Evolutionary conservation across 2,329 filamentous ascomycete species (phyloP).

Genomic region (Aureobasidium leucospermi): DNA sequence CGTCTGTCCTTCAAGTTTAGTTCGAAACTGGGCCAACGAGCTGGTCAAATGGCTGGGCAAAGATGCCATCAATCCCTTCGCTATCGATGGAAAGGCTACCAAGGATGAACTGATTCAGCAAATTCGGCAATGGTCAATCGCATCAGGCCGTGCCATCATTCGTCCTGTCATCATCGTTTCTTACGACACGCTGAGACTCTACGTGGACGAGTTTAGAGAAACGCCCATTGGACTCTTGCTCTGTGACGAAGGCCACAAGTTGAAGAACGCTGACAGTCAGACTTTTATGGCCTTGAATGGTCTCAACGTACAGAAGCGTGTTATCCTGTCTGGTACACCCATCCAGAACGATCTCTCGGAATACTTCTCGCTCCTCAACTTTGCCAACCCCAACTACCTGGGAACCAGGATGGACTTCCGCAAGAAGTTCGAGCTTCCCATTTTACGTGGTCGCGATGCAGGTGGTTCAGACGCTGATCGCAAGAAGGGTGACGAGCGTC

Average conservation of each 20-base stretch:
- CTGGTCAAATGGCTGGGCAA: slow-evolving; percentile 91
- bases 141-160: slow-evolving; percentile 80
- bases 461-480: slow-evolving; percentile 77
- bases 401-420: slow-evolving; percentile 86
- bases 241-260: slow-evolving; percentile 90
- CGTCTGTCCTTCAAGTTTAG: slow-evolving; percentile 90
- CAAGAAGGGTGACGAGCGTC: slow-evolving; percentile 73
- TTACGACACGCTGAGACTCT: slow-evolving; percentile 88
- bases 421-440: slow-evolving; percentile 88
- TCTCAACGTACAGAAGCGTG: slow-evolving; percentile 80
- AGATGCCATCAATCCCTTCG: slow-evolving; percentile 86
- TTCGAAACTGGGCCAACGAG: slow-evolving; percentile 97
- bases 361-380: slow-evolving; percentile 92
- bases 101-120: slow-evolving; percentile 90
- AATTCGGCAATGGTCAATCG: slow-evolving; percentile 88
- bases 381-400: slow-evolving; percentile 88
- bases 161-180: slow-evolving; percentile 95
- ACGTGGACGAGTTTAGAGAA: slow-evolving; percentile 82
- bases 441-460: slow-evolving; percentile 83
- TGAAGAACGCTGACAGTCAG: slow-evolving; percentile 95
- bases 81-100: slow-evolving; percentile 90
- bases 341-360: slow-evolving; percentile 99
- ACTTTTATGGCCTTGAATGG: slow-evolving; percentile 88
- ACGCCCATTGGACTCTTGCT: slow-evolving; percentile 87
- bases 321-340: slow-evolving; percentile 92